These are phyloP conservation scores for Parietaria judaica DNA, from an alignment of 306 rosid genomes.

Conservation along the genomic window DNA sequence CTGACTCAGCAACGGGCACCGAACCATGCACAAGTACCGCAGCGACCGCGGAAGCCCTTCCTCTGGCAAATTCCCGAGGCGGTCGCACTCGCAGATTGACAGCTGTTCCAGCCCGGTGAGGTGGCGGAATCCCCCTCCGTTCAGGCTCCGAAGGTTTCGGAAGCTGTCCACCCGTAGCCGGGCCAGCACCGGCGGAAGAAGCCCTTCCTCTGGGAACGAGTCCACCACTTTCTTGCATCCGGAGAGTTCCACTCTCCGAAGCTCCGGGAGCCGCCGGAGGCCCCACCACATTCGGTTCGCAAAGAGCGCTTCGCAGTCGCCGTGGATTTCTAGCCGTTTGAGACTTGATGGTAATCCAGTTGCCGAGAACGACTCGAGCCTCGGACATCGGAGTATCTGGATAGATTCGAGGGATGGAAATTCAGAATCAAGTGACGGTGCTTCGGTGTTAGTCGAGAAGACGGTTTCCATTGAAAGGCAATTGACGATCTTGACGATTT, in stretches of 20 bases:
- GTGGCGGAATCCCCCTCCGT: neutral
- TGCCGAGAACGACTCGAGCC: neutral
- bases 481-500: neutral
- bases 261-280: neutral
- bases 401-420: neutral
- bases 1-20: neutral
- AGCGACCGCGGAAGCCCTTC: neutral
- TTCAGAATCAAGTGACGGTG: neutral
- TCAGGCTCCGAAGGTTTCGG: neutral
- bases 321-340: neutral
- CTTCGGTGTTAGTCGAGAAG: neutral
- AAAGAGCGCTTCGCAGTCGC: neutral
- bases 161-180: neutral
- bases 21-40: neutral
- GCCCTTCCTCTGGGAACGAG: neutral
- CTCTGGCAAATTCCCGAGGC: neutral
- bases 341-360: neutral
- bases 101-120: neutral
- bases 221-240: neutral
- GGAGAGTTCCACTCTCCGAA: neutral
- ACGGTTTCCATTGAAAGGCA: neutral
- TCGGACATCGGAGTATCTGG: neutral
- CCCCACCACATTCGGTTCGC: neutral
- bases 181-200: neutral
- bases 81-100: neutral